A percentile compares a stretch with the other conserved stretches of the same genome.
These are phyloP conservation scores for Magnusiomyces tetraspermus DNA, from an alignment of 1,139 yeast species.

Conservation along the genomic window DNA sequence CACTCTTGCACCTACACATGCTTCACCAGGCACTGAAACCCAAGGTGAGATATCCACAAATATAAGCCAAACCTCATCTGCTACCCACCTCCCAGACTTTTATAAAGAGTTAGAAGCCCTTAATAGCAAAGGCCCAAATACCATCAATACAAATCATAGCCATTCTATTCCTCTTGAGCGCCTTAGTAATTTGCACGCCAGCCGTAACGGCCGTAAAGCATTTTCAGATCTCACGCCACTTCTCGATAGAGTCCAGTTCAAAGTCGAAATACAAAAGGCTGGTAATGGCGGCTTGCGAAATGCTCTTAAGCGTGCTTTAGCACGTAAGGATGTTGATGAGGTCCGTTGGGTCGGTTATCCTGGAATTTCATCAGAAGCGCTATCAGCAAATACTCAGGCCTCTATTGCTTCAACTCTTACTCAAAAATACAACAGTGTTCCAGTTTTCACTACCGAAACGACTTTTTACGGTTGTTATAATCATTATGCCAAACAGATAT, in stretches of 20 bases:
- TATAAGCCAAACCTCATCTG: not conserved
- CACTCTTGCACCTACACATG: not conserved
- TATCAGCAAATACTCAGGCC: slow-evolving; percentile 47
- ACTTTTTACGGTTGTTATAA: slow-evolving; percentile 84
- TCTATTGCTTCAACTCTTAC: slow-evolving; percentile 32
- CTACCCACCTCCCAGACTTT: not conserved
- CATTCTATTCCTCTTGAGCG: not conserved
- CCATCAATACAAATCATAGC: not conserved
- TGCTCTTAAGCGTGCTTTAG: slow-evolving; percentile 60
- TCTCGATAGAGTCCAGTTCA: slow-evolving; percentile 71
- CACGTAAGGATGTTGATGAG: slow-evolving; percentile 40
- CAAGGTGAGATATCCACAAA: not conserved
- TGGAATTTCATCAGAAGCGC: slow-evolving; percentile 82
- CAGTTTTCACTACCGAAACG: slow-evolving; percentile 65
- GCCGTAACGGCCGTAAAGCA: not conserved
- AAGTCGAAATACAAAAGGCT: slow-evolving; percentile 55
- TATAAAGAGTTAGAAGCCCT: not conserved
- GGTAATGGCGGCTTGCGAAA: slow-evolving; percentile 87
- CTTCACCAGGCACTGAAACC: not conserved
- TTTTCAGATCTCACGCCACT: slow-evolving; percentile 25
- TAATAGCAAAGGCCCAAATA: not conserved
- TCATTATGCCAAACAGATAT: slow-evolving; percentile 81
- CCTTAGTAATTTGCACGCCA: not conserved
- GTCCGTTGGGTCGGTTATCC: slow-evolving; percentile 80
- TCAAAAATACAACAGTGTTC: slow-evolving; percentile 48